Percentiles rank a stretch among this genome's conserved stretches.
Conservation (phyloP, 116 monocot species). For the Zostera marina region DNA sequence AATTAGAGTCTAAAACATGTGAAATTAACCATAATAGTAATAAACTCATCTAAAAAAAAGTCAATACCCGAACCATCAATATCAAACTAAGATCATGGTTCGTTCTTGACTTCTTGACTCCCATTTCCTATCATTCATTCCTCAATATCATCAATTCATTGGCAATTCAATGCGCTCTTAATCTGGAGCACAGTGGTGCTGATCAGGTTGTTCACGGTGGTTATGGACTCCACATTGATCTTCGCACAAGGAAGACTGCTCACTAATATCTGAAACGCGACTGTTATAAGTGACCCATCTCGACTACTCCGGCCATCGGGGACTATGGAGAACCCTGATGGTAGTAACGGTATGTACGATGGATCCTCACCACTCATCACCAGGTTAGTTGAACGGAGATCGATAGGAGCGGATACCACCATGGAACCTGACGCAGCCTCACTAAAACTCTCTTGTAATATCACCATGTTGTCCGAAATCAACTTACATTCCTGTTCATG, state of each 20-base stretch:
- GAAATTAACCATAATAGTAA: constrained; percentile 5
- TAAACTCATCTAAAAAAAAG: constrained; percentile 24
- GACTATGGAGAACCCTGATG: constrained; percentile 66
- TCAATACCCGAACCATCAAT: constrained; percentile 80
- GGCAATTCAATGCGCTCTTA: constrained; percentile 55
- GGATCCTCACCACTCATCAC: constrained; percentile 80
- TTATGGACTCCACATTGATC: constrained; percentile 52
- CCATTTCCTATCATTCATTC: constrained; percentile 28
- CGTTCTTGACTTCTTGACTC: constrained; percentile 99
- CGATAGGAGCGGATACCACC: constrained; percentile 69
- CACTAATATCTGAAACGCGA: constrained; percentile 79
- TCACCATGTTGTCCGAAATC: constrained; percentile 62
- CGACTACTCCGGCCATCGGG: constrained; percentile 53
- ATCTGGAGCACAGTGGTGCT: constrained; percentile 62
- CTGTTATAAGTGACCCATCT: constrained; percentile 41
- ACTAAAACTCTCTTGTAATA: constrained; percentile 89
- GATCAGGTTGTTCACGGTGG: constrained; percentile 60
- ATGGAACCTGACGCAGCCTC: constrained; percentile 49
- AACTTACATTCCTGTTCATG: constrained; percentile 49
- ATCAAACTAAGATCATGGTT: constrained; percentile 26
- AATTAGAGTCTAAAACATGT: too few species aligned
- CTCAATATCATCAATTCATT: too few species aligned
- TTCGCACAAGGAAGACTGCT: constrained; percentile 49
- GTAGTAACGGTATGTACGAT: constrained; percentile 54
- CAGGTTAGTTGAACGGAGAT: constrained; percentile 43